These are phyloP conservation scores for Litsea cubeba DNA, from an alignment of 164 flowering plant species.

Conservation along the genomic window DNA sequence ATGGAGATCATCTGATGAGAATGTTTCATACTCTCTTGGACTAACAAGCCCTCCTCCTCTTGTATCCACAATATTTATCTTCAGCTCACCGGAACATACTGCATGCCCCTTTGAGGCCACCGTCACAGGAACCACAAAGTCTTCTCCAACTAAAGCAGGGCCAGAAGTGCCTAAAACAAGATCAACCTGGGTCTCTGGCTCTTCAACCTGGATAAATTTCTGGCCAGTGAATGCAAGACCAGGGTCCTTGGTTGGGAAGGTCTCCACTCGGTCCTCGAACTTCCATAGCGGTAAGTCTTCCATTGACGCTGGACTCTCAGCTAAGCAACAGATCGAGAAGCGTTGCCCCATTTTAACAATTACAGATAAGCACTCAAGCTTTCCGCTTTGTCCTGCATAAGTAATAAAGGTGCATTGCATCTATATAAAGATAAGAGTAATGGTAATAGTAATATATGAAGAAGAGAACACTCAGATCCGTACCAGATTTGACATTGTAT, in stretches of 20 bases:
- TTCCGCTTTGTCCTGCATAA: conserved; percentile 83
- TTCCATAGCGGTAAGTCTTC: conserved; percentile 92
- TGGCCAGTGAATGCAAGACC: conserved; percentile 78
- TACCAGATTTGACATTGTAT: conserved; percentile 76
- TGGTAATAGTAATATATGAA: neutral
- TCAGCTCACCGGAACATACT: conserved; percentile 78
- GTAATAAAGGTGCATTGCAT: conserved; percentile 9
- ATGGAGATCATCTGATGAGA: conserved; percentile 62
- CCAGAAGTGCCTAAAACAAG: conserved; percentile 58
- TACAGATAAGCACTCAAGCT: conserved; percentile 87
- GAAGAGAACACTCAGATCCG: conserved; percentile 5
- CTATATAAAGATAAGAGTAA: neutral
- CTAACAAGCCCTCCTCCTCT: conserved; percentile 82
- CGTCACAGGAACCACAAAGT: conserved; percentile 67
- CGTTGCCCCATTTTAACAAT: conserved; percentile 60
- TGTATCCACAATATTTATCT: conserved; percentile 89
- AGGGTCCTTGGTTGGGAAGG: conserved; percentile 82
- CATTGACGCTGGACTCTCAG: conserved; percentile 98
- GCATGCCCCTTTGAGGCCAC: conserved; percentile 68
- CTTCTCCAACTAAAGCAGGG: conserved; percentile 92
- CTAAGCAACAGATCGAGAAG: conserved; percentile 81
- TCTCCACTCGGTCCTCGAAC: conserved; percentile 74
- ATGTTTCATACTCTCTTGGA: conserved; percentile 78
- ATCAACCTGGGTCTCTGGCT: conserved; percentile 82
- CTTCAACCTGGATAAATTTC: conserved; percentile 85